Conservation (phyloP, 257 asterid genomes). For the Agastache rugosa region DNA sequence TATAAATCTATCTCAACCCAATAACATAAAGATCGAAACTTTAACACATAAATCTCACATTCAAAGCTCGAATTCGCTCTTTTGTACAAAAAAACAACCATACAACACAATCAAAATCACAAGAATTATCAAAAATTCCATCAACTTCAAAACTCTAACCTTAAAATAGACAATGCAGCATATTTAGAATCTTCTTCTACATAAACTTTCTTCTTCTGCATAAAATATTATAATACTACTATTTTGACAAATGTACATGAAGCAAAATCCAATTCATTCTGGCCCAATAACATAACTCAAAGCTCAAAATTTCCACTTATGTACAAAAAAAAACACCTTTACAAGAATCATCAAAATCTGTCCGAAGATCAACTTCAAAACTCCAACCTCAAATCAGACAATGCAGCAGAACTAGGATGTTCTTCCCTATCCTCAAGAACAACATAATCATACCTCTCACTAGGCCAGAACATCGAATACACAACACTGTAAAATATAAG, state of each 20-base stretch:
- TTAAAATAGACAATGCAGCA: neutral
- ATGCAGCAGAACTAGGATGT: slow-evolving; percentile 8
- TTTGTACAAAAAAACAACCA: neutral
- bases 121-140: neutral
- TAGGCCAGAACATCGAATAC: slow-evolving; percentile 48
- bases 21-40: slow-evolving; percentile 4
- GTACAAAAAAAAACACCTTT: slow-evolving; percentile 20
- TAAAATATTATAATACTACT: too few relatives aligned
- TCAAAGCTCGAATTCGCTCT: neutral
- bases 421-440: slow-evolving; percentile 43
- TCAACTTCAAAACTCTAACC: slow-evolving; percentile 20
- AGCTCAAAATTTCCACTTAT: slow-evolving; percentile 8
- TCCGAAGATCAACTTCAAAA: slow-evolving; percentile 17
- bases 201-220: neutral
- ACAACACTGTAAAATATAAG: slow-evolving; percentile 38
- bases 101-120: neutral
- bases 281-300: neutral
- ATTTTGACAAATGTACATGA: too few relatives aligned
- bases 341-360: slow-evolving; percentile 21
- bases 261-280: neutral
- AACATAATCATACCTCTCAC: slow-evolving; percentile 47
- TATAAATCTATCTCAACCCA: neutral
- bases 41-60: neutral
- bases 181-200: neutral
- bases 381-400: slow-evolving; percentile 19